A percentile compares a stretch with the other conserved stretches of the same genome.
phyloP scores from a whole-genome alignment of 441 rosid species.

The Populus tomentosa region DNA sequence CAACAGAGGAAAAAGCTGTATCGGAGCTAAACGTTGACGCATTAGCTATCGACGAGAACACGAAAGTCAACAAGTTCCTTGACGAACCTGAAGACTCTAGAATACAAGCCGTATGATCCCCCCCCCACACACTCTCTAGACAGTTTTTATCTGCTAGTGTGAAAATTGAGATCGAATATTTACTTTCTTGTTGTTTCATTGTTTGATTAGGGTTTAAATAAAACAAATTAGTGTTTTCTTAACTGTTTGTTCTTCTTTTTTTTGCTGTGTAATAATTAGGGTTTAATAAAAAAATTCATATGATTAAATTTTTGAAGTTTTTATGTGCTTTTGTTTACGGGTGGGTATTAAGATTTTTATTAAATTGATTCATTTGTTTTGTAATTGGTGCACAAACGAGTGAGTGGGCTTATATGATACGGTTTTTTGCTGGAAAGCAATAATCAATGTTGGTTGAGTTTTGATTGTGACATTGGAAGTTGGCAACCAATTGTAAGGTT shows the following conservation, averaged over 20 bases:
- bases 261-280: background rate
- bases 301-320: background rate
- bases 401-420: background rate
- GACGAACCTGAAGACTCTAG: constrained; percentile 84
- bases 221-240: background rate
- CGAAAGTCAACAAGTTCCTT: constrained; percentile 54
- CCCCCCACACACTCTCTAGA: background rate
- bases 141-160: background rate
- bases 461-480: background rate
- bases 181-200: background rate
- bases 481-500: background rate
- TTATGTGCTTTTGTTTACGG: background rate
- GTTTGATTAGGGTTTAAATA: background rate
- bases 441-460: background rate
- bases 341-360: background rate
- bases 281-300: too few relatives aligned
- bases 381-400: background rate
- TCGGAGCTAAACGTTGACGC: constrained; percentile 36
- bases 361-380: background rate
- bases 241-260: background rate
- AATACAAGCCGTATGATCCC: constrained; percentile 57
- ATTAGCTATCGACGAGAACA: constrained; percentile 47
- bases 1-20: constrained; percentile 30
- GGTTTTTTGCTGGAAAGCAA: background rate
- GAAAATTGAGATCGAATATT: background rate